Base-by-base conservation (phyloP, 2,329 filamentous ascomycete species). In the Trichoderma koningiopsis region DNA sequence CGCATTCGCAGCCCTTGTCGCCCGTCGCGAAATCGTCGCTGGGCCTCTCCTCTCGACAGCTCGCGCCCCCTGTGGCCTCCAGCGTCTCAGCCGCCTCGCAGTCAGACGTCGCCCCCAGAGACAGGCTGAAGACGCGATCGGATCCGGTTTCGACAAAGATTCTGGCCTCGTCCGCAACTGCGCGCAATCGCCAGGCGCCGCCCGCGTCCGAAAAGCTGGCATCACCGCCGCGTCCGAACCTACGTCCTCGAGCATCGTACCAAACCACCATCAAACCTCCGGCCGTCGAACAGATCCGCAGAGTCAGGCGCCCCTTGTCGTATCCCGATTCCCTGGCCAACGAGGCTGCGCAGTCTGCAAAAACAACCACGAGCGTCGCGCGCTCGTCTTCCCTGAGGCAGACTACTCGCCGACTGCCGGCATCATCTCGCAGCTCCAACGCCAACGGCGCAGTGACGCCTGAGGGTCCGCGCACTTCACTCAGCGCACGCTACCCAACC, bases 371-470 rank as follows among this genome's bases (percentile, higher is more conserved):
- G 2, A n/a, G 40, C 52, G 72, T 76, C 68, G 73, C 73, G 66
- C 69, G 70, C 60, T 70, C 76, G 47, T 70, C 73, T 63, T 73
- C 76, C 58, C 72, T 79, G 58, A 78, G 75, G 63, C 75, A 79
- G 67, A 76, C 75, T 43, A 76, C 77, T 70, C 79, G 79, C 72
- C 82, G 81, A 73, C 79, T 79, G 47, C 78, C 80, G 66, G 76
- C 79, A 61, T 80, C 79, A 61, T 80, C 79, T 49, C 78, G 76
- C 71, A 77, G 76, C 73, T 33, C 55, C 24, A 67, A 37, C 75
- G 78, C 74, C 71, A 65, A 43, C 75, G 78, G 75, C 71, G 74
- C 75, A 69, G 77, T 77, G 60, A 76, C 74, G 47, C 75, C 76
- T 68, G 74, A 75, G 70, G 76, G 75, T 52, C 77, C 77, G 60